These are phyloP conservation scores for Podaxis sp. DNA, from an alignment of 768 basidiomycete genomes.

Conservation along the genomic window DNA sequence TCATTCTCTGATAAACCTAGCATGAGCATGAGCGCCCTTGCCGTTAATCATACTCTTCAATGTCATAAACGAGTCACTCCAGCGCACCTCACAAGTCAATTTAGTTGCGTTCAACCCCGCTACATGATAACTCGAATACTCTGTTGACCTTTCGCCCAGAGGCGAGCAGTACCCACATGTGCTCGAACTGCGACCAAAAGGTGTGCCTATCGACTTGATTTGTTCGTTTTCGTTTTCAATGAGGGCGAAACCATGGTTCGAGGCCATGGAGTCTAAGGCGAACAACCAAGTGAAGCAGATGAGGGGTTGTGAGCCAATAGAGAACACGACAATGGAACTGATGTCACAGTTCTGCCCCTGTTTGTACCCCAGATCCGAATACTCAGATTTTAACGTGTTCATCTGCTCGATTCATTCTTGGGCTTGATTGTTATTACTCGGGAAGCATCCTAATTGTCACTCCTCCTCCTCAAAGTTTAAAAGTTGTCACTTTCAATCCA, in stretches of 20 bases:
- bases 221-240: conserved; percentile 12
- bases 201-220: conserved; percentile 33
- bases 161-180: conserved; percentile 69
- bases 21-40: background rate
- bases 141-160: conserved; percentile 41
- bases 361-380: no score
- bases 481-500: background rate
- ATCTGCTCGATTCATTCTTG: no score
- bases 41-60: background rate
- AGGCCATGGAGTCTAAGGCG: background rate
- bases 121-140: conserved; percentile 38
- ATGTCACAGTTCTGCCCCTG: no score
- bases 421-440: no score
- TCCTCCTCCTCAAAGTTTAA: background rate
- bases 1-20: conserved; percentile 78
- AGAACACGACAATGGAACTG: background rate
- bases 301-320: background rate
- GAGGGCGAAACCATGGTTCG: conserved; percentile 5
- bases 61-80: background rate
- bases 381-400: no score
- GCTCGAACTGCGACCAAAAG: conserved; percentile 28
- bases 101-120: conserved; percentile 46
- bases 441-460: no score
- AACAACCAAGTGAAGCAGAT: background rate
- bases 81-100: conserved; percentile 49